phyloP scores from a whole-genome alignment of 306 rosid species.

The Begonia masoniana region DNA sequence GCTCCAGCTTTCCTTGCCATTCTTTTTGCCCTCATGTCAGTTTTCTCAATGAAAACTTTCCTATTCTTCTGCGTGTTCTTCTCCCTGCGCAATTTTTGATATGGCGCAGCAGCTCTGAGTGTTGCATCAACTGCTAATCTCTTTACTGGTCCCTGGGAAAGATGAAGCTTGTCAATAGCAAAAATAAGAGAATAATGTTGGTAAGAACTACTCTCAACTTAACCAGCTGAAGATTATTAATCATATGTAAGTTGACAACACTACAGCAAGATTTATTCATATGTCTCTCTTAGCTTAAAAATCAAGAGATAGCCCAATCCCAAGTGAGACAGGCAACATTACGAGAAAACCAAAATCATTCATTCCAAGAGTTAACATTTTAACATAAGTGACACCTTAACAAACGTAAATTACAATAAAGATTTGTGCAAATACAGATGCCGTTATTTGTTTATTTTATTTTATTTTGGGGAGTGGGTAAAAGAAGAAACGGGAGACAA shows the following conservation, averaged over 20 bases:
- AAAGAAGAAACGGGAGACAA: background rate
- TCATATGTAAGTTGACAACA: no score
- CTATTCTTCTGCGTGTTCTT: conserved; percentile 46
- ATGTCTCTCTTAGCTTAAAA: no score
- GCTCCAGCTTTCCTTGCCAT: conserved; percentile 99
- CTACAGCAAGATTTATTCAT: no score
- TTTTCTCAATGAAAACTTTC: conserved; percentile 89
- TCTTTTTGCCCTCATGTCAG: conserved; percentile 96
- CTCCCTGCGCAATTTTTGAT: conserved; percentile 87
- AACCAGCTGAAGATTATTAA: no score
- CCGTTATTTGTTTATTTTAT: conserved; percentile 4
- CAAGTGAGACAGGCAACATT: no score
- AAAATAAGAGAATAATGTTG: background rate
- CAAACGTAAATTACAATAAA: conserved; percentile 2
- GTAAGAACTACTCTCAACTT: no score
- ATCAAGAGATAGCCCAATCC: no score
- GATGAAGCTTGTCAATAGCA: background rate
- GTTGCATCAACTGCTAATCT: conserved; percentile 98
- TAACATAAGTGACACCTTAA: background rate
- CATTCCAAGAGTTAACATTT: no score
- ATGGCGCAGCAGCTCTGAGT: conserved; percentile 96
- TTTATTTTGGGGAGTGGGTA: conserved; percentile 2
- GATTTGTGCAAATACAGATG: conserved; percentile 6
- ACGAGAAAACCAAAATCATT: no score
- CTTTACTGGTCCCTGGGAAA: conserved; percentile 70